Evolutionary conservation across 1,284 basidiomycete genomes (phyloP).

Genomic region (Malassezia psittaci): DNA sequence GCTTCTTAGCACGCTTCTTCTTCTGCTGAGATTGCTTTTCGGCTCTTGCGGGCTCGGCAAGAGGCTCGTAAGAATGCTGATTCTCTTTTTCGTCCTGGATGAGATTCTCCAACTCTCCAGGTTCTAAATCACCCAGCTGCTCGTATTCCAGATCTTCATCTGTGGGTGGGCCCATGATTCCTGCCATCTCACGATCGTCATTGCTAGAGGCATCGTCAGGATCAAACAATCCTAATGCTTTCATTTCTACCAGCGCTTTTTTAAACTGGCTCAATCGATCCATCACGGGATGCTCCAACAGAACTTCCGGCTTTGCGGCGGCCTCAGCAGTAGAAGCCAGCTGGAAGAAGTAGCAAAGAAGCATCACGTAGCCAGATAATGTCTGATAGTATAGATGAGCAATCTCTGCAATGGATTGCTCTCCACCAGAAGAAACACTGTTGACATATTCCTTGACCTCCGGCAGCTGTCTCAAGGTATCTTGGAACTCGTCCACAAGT

Average conservation of each 20-base stretch:
- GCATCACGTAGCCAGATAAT: conserved; percentile 76
- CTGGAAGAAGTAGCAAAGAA: conserved; percentile 84
- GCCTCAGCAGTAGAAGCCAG: conserved; percentile 56
- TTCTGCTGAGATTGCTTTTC: background rate
- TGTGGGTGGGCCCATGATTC: conserved; percentile 26
- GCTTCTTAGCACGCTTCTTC: conserved; percentile 14
- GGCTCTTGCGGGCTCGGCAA: conserved; percentile 21
- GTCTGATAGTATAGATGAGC: conserved; percentile 52
- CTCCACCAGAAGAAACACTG: conserved; percentile 3
- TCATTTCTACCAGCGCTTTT: conserved; percentile 64
- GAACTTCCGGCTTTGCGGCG: conserved; percentile 22
- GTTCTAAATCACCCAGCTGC: conserved; percentile 18
- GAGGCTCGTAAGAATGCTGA: conserved; percentile 20
- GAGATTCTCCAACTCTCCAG: conserved; percentile 20
- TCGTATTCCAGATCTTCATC: conserved; percentile 26
- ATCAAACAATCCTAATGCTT: conserved; percentile 40
- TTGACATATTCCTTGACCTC: background rate
- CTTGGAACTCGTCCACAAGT: conserved; percentile 52
- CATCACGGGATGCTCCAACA: conserved; percentile 57
- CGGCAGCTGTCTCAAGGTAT: conserved; percentile 52
- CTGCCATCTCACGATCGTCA: conserved; percentile 21
- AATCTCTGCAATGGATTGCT: conserved; percentile 7
- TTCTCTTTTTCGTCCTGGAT: conserved; percentile 33
- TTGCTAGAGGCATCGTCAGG: conserved; percentile 14
- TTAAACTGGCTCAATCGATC: conserved; percentile 73